phyloP scores from a whole-genome alignment of 2,329 filamentous ascomycete genomes.

The Arthrobotrys entomopaga region DNA sequence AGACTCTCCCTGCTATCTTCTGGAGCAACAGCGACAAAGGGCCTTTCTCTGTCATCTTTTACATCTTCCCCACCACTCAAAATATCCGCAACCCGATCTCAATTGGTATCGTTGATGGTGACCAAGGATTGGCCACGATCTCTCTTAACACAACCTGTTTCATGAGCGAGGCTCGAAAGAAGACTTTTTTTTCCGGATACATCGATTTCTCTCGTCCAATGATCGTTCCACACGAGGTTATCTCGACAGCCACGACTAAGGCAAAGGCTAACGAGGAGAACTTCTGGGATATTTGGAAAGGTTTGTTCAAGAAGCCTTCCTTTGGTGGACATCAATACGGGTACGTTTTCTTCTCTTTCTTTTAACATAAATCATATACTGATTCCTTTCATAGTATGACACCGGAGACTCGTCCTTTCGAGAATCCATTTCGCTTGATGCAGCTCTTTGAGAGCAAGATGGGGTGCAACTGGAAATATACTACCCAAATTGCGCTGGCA shows the following conservation, averaged over 20 bases:
- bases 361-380: background rate
- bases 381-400: constrained; percentile 23
- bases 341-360: constrained; percentile 1
- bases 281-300: constrained; percentile 40
- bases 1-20: constrained; percentile 32
- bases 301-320: constrained; percentile 30
- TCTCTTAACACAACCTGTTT: background rate
- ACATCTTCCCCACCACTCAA: constrained; percentile 17
- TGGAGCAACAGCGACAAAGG: constrained; percentile 34
- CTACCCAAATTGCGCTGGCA: constrained; percentile 19
- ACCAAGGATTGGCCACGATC: constrained; percentile 27
- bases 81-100: constrained; percentile 35
- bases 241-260: constrained; percentile 7
- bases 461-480: constrained; percentile 14
- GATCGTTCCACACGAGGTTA: constrained; percentile 23
- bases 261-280: constrained; percentile 14
- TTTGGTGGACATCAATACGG: constrained; percentile 47
- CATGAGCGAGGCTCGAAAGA: constrained; percentile 22
- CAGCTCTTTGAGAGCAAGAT: constrained; percentile 33
- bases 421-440: constrained; percentile 35
- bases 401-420: constrained; percentile 23
- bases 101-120: constrained; percentile 24
- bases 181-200: constrained; percentile 35
- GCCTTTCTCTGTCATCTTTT: constrained; percentile 23
- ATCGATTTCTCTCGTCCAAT: constrained; percentile 44